Base-by-base conservation (phyloP, 1,284 basidiomycete genomes). In the Vanrija sp. region DNA sequence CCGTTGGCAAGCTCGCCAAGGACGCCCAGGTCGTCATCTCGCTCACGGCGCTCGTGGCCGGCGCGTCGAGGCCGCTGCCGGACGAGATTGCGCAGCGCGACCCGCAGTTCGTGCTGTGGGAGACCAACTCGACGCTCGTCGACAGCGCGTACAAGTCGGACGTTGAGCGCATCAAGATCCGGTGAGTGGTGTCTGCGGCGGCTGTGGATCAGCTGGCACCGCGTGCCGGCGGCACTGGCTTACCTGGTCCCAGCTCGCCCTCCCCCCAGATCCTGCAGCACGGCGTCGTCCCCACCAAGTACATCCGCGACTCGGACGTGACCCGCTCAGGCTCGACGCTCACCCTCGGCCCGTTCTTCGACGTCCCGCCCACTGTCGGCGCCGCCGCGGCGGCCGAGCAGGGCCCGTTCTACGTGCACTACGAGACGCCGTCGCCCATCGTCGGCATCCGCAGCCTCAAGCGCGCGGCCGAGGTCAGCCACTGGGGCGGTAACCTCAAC, bases 401-500 rank as follows among this genome's bases (percentile, higher is more conserved):
- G 67, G 82, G 87, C 64, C 78, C 80, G 29, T 78, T 92, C 54
- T 77, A 77, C 6, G 81, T 97, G 4, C 91, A 96, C 68, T 98
- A 91, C 77, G 80, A 82, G 64, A 86, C 87, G 58, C 87, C 87
- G 34, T 80, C 84, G 52, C 91, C 95, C 0, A 83, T 96, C 43
- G 74, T 93, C 14, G 85, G 90, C 60, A 79, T 96, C 52, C 82
- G 81, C 19, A 84, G 81, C 26, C 82, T 95, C 46, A 81, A 85
- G 54, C 85, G 96, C 45, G 73, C 82, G 0, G 92, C 88, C 2
- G 93, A 98, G 78, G 85, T 98, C 64, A 93, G 90, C 61, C 95
- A 98, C 74, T 98, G 95, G 96, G 93, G 94, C 43, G 85, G 86
- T 49, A 97, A 95, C 74, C 75, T 98, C 43, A 95, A 96, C 69